Evolutionary conservation across 441 rosid genomes (phyloP).

Genomic region (Gossypium davidsonii): DNA sequence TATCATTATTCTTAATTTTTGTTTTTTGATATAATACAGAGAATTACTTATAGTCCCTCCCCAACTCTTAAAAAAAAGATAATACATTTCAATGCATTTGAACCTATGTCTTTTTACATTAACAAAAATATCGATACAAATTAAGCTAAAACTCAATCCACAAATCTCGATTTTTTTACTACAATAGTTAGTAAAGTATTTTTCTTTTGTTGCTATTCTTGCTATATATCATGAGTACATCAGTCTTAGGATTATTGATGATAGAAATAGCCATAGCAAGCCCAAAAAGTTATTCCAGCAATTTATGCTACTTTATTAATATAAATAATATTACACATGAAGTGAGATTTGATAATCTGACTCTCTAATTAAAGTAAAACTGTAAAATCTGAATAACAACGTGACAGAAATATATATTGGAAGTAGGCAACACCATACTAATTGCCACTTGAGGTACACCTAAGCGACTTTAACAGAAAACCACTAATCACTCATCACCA

Average conservation of each 20-base stretch:
- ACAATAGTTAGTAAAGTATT: neutral
- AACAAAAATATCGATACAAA: no score
- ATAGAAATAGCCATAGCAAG: neutral
- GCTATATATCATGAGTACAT: neutral
- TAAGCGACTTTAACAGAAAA: neutral
- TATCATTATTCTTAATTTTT: no score
- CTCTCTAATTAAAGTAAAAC: neutral
- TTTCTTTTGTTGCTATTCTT: neutral
- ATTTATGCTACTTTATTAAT: neutral
- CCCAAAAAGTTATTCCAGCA: neutral
- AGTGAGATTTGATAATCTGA: neutral
- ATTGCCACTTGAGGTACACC: neutral
- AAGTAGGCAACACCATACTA: neutral
- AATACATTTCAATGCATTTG: accelerated
- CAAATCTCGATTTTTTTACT: neutral
- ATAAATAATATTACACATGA: neutral
- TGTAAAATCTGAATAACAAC: neutral
- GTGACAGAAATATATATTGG: neutral
- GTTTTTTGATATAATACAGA: no score
- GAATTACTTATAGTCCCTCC: accelerated
- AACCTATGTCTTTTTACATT: accelerated
- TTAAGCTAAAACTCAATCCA: no score
- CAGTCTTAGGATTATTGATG: neutral
- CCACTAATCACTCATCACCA: neutral
- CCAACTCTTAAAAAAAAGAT: no score